Evolutionary conservation across 352 stramenopile genomes (phyloP).

Genomic region (Phytopythium boreale): DNA sequence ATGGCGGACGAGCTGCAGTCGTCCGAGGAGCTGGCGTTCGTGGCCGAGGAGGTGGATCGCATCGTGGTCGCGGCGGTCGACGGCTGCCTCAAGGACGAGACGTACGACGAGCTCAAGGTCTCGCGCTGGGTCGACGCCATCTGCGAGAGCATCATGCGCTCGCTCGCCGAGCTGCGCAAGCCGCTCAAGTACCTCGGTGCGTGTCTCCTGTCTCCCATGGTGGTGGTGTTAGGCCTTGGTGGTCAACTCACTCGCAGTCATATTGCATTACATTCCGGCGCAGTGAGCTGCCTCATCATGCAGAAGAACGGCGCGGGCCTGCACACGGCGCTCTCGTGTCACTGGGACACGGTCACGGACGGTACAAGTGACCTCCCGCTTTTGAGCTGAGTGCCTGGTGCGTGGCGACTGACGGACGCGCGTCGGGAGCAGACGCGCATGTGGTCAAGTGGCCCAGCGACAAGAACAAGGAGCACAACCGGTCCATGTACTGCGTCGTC

Average conservation of each 20-base stretch:
- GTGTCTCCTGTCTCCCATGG: background rate
- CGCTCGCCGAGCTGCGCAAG: slow-evolving; percentile 85
- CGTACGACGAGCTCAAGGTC: slow-evolving; percentile 86
- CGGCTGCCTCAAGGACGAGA: slow-evolving; percentile 79
- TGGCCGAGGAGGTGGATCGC: slow-evolving; percentile 89
- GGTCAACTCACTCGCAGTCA: slow-evolving; percentile 1
- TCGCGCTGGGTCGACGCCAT: slow-evolving; percentile 90
- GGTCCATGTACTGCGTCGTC: slow-evolving; percentile 88
- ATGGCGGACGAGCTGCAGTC: slow-evolving; percentile 88
- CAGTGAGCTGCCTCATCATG: slow-evolving; percentile 91
- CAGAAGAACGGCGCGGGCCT: slow-evolving; percentile 93
- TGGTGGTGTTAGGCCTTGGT: too few species aligned
- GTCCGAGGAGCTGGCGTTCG: slow-evolving; percentile 88
- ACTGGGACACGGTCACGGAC: slow-evolving; percentile 90
- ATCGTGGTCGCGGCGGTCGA: slow-evolving; percentile 85
- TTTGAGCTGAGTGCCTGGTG: too few species aligned
- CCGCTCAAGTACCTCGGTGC: slow-evolving; percentile 91
- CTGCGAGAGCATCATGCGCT: slow-evolving; percentile 87
- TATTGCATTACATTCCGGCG: too few species aligned
- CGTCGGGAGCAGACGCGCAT: slow-evolving; percentile 43
- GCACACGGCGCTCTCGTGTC: slow-evolving; percentile 85
- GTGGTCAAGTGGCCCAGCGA: slow-evolving; percentile 89
- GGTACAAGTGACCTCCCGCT: too few species aligned
- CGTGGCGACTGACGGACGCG: background rate
- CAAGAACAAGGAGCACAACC: slow-evolving; percentile 89